phyloP scores from a whole-genome alignment of 2,329 filamentous ascomycete genomes.

The Penicillium olsonii region DNA sequence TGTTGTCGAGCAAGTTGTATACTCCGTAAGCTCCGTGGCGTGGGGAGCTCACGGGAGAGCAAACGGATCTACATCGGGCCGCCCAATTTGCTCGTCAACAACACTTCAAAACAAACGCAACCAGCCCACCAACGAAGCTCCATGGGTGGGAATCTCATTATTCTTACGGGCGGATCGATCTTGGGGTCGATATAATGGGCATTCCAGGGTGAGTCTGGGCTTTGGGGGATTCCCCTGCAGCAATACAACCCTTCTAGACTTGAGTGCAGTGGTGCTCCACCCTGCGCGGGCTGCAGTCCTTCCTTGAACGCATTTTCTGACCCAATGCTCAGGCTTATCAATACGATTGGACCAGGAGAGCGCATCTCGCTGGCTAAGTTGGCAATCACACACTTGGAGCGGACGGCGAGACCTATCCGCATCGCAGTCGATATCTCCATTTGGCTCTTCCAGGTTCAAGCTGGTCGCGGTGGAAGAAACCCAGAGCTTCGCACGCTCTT shows the following conservation, averaged over 20 bases:
- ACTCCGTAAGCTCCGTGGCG: background rate
- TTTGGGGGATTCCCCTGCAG: background rate
- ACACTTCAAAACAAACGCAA: slow-evolving; percentile 5
- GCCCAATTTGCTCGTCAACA: slow-evolving; percentile 33
- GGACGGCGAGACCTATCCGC: slow-evolving; percentile 71
- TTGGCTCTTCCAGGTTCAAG: slow-evolving; percentile 93
- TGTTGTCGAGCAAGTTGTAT: too few relatives aligned
- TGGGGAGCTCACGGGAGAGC: slow-evolving; percentile 4
- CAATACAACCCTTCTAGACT: background rate
- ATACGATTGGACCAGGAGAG: slow-evolving; percentile 79
- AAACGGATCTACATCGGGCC: slow-evolving; percentile 41
- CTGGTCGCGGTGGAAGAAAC: slow-evolving; percentile 81
- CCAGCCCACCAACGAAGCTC: slow-evolving; percentile 3
- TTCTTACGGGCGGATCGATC: background rate
- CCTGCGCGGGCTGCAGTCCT: too few relatives aligned
- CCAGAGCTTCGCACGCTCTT: slow-evolving; percentile 90
- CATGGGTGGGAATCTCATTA: slow-evolving; percentile 10
- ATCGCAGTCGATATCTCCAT: slow-evolving; percentile 94
- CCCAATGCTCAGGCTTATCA: slow-evolving; percentile 68
- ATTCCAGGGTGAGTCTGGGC: slow-evolving; percentile 45
- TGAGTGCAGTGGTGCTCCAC: background rate
- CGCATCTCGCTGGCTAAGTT: slow-evolving; percentile 81
- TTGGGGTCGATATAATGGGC: slow-evolving; percentile 36
- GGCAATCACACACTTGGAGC: slow-evolving; percentile 73
- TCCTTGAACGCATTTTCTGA: slow-evolving; percentile 16